phyloP scores from a whole-genome alignment of 306 rosid species.

The Malus sylvestris region DNA sequence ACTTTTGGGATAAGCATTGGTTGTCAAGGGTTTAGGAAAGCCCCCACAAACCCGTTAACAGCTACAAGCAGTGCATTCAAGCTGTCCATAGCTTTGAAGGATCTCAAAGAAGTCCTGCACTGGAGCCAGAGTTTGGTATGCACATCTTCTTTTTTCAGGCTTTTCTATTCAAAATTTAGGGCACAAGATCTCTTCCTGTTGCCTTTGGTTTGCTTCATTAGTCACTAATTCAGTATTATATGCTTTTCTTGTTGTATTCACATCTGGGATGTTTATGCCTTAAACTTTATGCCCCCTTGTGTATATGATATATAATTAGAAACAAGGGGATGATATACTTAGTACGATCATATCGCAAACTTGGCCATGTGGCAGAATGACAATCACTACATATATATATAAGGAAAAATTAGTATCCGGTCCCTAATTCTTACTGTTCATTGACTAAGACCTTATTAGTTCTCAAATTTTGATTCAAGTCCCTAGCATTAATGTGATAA shows the following conservation, averaged over 20 bases:
- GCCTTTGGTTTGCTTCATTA: slow-evolving; percentile 7
- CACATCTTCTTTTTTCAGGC: background rate
- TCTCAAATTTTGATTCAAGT: no score
- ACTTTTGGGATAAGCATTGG: slow-evolving; percentile 23
- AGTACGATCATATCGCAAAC: background rate
- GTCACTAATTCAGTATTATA: slow-evolving; percentile 13
- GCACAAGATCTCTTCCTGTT: slow-evolving; percentile 15
- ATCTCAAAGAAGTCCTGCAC: slow-evolving; percentile 18
- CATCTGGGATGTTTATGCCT: background rate
- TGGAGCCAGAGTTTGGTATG: slow-evolving; percentile 5
- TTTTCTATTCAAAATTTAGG: slow-evolving; percentile 13
- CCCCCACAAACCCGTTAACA: no score
- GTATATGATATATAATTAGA: background rate
- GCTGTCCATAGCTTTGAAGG: slow-evolving; percentile 55
- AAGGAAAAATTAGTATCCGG: no score
- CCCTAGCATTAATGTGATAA: no score
- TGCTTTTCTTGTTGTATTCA: background rate
- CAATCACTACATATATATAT: no score
- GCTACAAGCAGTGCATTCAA: slow-evolving; percentile 50
- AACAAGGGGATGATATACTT: background rate
- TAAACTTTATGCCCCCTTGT: background rate
- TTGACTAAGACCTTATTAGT: no score
- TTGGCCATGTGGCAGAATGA: no score
- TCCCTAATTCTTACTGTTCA: no score
- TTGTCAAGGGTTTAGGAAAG: slow-evolving; percentile 32